Percentiles rank a stretch among this genome's conserved stretches.
Evolutionary conservation across 495 filamentous ascomycete genomes (phyloP).

Genomic region (Haplographium delicatum): DNA sequence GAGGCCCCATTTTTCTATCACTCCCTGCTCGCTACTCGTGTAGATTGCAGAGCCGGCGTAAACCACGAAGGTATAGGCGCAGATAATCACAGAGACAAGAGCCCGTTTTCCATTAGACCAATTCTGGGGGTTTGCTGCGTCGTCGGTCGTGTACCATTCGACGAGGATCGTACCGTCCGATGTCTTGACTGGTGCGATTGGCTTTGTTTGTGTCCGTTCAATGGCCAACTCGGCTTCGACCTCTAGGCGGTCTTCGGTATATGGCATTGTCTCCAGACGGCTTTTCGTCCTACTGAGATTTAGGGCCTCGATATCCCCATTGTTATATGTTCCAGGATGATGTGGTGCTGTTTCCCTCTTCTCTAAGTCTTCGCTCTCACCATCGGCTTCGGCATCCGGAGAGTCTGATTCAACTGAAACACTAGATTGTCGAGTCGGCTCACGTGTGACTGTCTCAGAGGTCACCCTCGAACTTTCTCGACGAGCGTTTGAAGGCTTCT

Average conservation of each 20-base stretch:
- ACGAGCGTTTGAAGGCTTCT: conserved; percentile 3
- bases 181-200: conserved; percentile 38
- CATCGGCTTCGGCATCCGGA: not conserved
- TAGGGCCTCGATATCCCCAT: conserved; percentile 55
- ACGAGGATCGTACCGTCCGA: conserved; percentile 49
- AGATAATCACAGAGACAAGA: conserved; percentile 45
- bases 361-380: conserved; percentile 7
- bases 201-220: conserved; percentile 41
- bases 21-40: conserved; percentile 37
- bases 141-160: conserved; percentile 47
- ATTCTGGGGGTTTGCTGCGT: conserved; percentile 51
- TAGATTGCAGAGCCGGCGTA: conserved; percentile 48
- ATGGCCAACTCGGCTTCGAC: conserved; percentile 36
- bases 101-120: conserved; percentile 38
- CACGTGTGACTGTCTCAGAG: not conserved
- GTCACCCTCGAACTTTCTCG: not conserved
- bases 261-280: conserved; percentile 30
- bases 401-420: conserved; percentile 1
- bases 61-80: conserved; percentile 44
- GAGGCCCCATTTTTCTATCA: conserved; percentile 44
- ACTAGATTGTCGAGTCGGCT: conserved; percentile 8
- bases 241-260: conserved; percentile 36
- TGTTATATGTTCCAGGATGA: conserved; percentile 43
- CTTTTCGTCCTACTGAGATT: conserved; percentile 27
- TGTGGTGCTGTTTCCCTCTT: conserved; percentile 16